Evolutionary conservation across 257 asterid genomes (phyloP).

Genomic region (Petrea volubilis): DNA sequence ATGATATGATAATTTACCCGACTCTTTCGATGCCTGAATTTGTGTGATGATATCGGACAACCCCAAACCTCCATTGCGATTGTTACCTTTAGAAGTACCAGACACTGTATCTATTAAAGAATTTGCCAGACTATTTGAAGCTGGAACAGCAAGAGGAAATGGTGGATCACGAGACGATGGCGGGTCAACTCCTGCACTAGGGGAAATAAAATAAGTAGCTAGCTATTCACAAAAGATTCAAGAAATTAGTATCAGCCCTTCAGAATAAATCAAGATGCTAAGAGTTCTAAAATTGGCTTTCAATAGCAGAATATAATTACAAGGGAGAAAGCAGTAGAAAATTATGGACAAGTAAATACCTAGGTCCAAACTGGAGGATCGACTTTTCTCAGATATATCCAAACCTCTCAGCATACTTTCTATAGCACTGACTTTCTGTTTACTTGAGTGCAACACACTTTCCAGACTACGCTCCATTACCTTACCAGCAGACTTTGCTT

Average conservation of each 20-base stretch:
- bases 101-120: slow-evolving; percentile 62
- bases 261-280: slow-evolving; percentile 8
- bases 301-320: neutral
- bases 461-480: slow-evolving; percentile 91
- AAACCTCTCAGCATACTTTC: slow-evolving; percentile 97
- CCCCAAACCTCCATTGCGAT: slow-evolving; percentile 82
- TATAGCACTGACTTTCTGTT: slow-evolving; percentile 95
- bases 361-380: slow-evolving; percentile 98
- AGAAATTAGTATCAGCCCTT: slow-evolving; percentile 13
- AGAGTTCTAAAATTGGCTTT: too few relatives aligned
- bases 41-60: slow-evolving; percentile 92
- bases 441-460: slow-evolving; percentile 94
- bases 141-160: slow-evolving; percentile 95
- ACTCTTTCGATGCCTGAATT: slow-evolving; percentile 93
- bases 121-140: slow-evolving; percentile 67
- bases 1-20: slow-evolving; percentile 65
- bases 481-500: slow-evolving; percentile 64
- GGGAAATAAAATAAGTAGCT: slow-evolving; percentile 57
- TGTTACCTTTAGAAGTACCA: slow-evolving; percentile 66
- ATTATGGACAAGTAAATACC: slow-evolving; percentile 58
- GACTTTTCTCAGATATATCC: slow-evolving; percentile 70
- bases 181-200: slow-evolving; percentile 99
- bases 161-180: slow-evolving; percentile 99
- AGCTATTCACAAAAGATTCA: slow-evolving; percentile 42
- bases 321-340: slow-evolving; percentile 27